Base-by-base conservation (phyloP, 179 eudicot species). In the Carnegiea gigantea region DNA sequence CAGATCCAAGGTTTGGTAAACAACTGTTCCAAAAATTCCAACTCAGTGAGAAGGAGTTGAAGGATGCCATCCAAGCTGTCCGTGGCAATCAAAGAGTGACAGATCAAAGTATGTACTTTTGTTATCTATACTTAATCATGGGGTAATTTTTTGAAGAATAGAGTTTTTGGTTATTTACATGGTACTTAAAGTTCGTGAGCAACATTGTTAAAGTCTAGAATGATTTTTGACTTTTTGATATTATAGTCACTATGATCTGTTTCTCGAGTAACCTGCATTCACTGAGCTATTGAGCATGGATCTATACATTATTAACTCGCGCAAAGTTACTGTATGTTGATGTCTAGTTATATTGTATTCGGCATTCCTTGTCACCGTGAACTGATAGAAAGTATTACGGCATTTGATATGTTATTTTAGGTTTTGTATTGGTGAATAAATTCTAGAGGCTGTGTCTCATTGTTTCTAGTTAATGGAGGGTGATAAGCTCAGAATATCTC, bases 11-110 rank as follows among this genome's bases (percentile, higher is more conserved):
- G 84, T 91, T 97, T 89, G 99, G 99, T 0, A 86, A 86, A 78
- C 89, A 91, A 75, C 88, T 95, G 78, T 97, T 97, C 81, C 88
- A 80, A 68, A 84, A 88, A 53, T 86, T 92, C 83, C 86, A 89
- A 75, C 94, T 97, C 30, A 91, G 84, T 68, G 98, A 95, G 86
- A 90, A 93, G 87, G 92, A 88, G 76, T 86, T 97, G 84, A 94
- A 89, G 88, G 95, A 93, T 75, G 95, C 98, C 79, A 87, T 97
- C 82, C 86, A 90, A 82, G 91, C 92, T 85, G 93, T 97, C 81
- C 99, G 98, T 82, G 98, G 99, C 73, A 91, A 80, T 86, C 98
- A 97, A 86, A 92, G 90, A 86, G 99, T 97, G 60, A 92, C 97
- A 23, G 98, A 97, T 83, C 99, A 94, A 85, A 95, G 99, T 97